Conservation (phyloP, 192 early-diverging fungal species). For the Spizellomyces punctatus region DNA sequence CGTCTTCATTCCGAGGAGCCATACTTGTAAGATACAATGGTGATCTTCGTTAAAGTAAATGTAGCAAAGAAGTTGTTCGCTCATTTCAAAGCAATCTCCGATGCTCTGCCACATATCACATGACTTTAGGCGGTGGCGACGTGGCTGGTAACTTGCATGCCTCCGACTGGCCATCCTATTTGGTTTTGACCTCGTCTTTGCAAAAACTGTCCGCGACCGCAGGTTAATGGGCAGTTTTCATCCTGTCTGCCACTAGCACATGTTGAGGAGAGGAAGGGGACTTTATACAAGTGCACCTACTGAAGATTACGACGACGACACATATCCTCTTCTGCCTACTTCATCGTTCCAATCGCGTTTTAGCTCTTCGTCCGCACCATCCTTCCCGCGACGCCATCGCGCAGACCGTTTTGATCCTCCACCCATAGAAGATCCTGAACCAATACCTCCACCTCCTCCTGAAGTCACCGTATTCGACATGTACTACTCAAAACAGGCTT, state of each 20-base stretch:
- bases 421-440: slow-evolving; percentile 12
- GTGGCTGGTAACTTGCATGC: too few species aligned
- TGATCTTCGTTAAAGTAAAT: too few species aligned
- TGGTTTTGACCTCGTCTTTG: too few species aligned
- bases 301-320: slow-evolving; percentile 8
- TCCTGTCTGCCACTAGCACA: background rate
- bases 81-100: too few species aligned
- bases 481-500: slow-evolving; percentile 45
- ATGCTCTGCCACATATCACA: too few species aligned
- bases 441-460: slow-evolving; percentile 15
- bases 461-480: slow-evolving; percentile 7
- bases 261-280: slow-evolving; percentile 29
- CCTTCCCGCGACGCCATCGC: background rate
- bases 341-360: slow-evolving; percentile 1
- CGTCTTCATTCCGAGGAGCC: slow-evolving; percentile 13
- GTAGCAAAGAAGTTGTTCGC: too few species aligned
- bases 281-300: slow-evolving; percentile 10
- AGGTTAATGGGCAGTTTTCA: too few species aligned
- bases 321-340: slow-evolving; percentile 9
- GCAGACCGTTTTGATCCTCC: background rate
- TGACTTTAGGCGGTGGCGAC: too few species aligned
- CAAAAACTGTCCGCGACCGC: too few species aligned
- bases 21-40: background rate
- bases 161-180: too few species aligned
- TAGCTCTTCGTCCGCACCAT: background rate